phyloP scores from a whole-genome alignment of 2,329 filamentous ascomycete species.

The Cladophialophora psammophila region DNA sequence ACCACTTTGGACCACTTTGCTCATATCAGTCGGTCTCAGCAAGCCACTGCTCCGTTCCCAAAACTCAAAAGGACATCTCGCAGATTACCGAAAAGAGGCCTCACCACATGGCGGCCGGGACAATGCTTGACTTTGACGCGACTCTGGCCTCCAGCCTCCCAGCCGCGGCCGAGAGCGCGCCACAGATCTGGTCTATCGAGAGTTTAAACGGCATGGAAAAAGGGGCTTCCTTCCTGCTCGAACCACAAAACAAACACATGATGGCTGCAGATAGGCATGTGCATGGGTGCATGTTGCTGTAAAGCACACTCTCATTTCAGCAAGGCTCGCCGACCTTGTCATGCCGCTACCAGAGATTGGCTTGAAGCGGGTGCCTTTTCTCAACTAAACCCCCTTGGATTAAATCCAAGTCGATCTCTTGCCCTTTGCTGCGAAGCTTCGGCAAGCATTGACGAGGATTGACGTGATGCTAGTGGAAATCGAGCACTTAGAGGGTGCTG shows the following conservation, averaged over 20 bases:
- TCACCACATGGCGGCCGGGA: not conserved
- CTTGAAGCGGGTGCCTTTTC: not conserved
- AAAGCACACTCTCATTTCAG: constrained; percentile 2
- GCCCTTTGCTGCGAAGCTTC: not conserved
- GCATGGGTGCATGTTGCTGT: not conserved
- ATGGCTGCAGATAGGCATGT: not conserved
- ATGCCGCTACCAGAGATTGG: not conserved
- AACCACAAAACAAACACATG: not conserved
- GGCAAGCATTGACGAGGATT: not conserved
- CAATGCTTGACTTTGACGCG: not conserved
- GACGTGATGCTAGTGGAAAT: not conserved
- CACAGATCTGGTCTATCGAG: constrained; percentile 20
- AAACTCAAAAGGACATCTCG: constrained; percentile 13
- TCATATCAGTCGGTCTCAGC: not conserved
- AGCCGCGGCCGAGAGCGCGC: not conserved
- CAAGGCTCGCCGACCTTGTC: constrained; percentile 4
- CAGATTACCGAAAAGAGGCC: constrained; percentile 31
- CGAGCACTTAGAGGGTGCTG: not conserved
- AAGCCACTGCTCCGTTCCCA: constrained; percentile 6
- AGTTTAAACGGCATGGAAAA: constrained; percentile 2
- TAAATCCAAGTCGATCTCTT: not conserved
- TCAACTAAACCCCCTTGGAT: not conserved
- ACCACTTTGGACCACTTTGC: constrained; percentile 10
- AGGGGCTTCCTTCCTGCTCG: not conserved
- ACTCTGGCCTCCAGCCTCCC: not conserved